phyloP scores from a whole-genome alignment of 768 basidiomycete species.

The Floccularia luteovirens region DNA sequence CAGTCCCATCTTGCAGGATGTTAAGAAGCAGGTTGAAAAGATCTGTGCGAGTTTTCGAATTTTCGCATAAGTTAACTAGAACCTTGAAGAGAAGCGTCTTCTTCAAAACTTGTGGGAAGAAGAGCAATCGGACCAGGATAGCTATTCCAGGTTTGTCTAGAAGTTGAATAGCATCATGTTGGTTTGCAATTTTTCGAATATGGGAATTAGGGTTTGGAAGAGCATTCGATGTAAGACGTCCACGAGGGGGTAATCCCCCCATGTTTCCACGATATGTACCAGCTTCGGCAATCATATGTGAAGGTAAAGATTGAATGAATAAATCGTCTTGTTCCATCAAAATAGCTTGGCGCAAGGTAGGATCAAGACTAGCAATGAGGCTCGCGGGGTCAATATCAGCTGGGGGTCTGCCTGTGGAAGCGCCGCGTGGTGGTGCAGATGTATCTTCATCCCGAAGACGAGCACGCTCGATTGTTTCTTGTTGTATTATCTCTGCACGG shows the following conservation, averaged over 20 bases:
- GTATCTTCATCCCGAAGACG: constrained; percentile 33
- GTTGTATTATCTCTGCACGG: constrained; percentile 93
- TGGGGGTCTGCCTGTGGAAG: constrained; percentile 41
- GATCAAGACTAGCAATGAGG: constrained; percentile 90
- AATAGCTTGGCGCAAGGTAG: constrained; percentile 83
- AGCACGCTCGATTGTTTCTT: constrained; percentile 83
- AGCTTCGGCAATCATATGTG: constrained; percentile 83
- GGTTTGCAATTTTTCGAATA: constrained; percentile 42
- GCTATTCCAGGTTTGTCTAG: constrained; percentile 88
- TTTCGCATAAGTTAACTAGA: constrained; percentile 93
- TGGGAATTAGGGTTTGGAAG: constrained; percentile 18
- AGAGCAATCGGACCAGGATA: constrained; percentile 84
- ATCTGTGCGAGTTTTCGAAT: constrained; percentile 83
- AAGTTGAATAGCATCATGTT: constrained; percentile 87
- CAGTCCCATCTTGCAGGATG: constrained; percentile 92
- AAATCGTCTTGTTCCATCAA: constrained; percentile 84
- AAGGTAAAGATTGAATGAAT: constrained; percentile 74
- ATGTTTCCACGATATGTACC: constrained; percentile 59
- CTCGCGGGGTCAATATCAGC: constrained; percentile 83
- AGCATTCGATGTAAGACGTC: constrained; percentile 20
- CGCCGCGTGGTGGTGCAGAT: constrained; percentile 22
- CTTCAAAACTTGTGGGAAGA: constrained; percentile 90
- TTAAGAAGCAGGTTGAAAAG: constrained; percentile 91
- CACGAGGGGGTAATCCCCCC: constrained; percentile 22
- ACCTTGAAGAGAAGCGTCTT: constrained; percentile 84